Evolutionary conservation across 306 rosid genomes (phyloP).

Genomic region (Purshia tridentata): DNA sequence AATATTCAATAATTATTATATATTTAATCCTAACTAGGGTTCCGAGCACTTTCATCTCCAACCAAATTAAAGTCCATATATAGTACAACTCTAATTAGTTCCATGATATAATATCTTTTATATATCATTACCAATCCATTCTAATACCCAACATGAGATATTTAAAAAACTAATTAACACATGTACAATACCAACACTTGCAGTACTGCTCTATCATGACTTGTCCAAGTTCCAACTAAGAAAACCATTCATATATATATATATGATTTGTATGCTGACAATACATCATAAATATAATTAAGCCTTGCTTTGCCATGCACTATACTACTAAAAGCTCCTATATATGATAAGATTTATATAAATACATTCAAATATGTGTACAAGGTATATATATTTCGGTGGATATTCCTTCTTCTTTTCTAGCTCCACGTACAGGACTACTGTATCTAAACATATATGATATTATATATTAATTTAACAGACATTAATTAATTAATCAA

Average conservation of each 20-base stretch:
- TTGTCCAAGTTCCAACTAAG: constrained; percentile 23
- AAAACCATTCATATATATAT: background rate
- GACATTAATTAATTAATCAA: background rate
- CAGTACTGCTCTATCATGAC: constrained; percentile 3
- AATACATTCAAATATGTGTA: constrained; percentile 11
- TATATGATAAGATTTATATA: background rate
- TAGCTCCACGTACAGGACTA: background rate
- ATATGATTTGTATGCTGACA: constrained; percentile 4
- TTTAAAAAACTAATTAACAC: constrained; percentile 16
- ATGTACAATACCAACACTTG: background rate
- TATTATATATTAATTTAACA: background rate
- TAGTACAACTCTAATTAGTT: background rate
- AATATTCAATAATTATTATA: background rate
- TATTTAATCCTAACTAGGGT: constrained; percentile 17
- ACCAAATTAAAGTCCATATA: constrained; percentile 20
- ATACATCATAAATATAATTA: no score
- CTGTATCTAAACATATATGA: constrained; percentile 3
- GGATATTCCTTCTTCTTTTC: constrained; percentile 7
- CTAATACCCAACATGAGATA: constrained; percentile 24
- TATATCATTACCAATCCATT: constrained; percentile 37
- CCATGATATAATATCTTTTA: constrained; percentile 28
- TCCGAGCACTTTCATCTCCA: constrained; percentile 40
- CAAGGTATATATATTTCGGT: constrained; percentile 11
- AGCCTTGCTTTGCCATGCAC: background rate
- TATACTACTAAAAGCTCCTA: constrained; percentile 16